Percentiles rank a stretch among this genome's conserved stretches.
Conservation (phyloP, 306 rosid genomes). For the Begonia fuchsioides region DNA sequence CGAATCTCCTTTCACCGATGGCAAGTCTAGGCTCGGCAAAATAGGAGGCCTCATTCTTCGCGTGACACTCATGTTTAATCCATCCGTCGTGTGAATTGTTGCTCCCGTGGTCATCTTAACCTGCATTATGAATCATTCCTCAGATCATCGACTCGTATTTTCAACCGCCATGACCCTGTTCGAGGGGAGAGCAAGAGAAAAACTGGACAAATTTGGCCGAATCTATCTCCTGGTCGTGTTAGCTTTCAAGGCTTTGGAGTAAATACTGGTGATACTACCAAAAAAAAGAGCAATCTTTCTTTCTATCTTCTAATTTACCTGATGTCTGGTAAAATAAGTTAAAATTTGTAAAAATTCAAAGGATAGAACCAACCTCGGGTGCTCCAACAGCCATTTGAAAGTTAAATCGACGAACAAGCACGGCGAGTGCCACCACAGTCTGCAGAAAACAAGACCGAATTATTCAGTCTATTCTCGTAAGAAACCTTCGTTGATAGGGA, state of each 20-base stretch:
- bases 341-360: too few species aligned
- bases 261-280: too few species aligned
- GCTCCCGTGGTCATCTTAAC: conserved; percentile 96
- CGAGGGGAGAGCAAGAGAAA: too few species aligned
- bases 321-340: too few species aligned
- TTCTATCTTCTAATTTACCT: too few species aligned
- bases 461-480: not conserved
- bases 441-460: conserved; percentile 9
- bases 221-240: too few species aligned
- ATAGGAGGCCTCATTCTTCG: conserved; percentile 65
- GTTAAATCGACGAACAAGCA: conserved; percentile 80
- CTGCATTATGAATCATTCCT: conserved; percentile 18
- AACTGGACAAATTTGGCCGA: too few species aligned
- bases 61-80: conserved; percentile 78
- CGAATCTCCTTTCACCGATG: conserved; percentile 32
- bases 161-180: too few species aligned
- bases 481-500: not conserved
- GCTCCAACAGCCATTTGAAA: conserved; percentile 83
- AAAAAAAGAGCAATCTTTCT: too few species aligned
- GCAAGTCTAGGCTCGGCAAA: conserved; percentile 49
- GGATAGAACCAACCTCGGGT: conserved; percentile 49
- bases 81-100: conserved; percentile 88
- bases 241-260: too few species aligned
- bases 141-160: too few species aligned
- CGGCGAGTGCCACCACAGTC: conserved; percentile 78